phyloP scores from a whole-genome alignment of 83 land plant species.

The Picea abies region DNA sequence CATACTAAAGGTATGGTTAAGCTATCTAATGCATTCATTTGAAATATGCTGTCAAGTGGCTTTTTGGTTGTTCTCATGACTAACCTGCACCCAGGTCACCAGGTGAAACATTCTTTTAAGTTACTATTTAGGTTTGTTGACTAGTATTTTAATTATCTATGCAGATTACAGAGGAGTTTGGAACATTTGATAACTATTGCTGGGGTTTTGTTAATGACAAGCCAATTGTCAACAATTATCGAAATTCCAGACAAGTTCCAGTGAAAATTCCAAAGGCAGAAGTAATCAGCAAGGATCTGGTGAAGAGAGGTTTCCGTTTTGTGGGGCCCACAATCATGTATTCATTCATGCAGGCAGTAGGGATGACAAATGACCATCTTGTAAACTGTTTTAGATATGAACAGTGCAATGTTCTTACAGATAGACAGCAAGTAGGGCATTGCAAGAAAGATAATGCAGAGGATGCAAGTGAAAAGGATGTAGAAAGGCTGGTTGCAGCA shows the following conservation, averaged over 20 bases:
- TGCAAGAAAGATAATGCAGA: constrained; percentile 8
- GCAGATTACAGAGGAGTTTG: constrained; percentile 74
- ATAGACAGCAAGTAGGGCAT: background rate
- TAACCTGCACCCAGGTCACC: background rate
- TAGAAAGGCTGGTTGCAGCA: background rate
- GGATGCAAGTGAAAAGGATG: background rate
- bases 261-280: constrained; percentile 86
- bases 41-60: background rate
- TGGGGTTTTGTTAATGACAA: constrained; percentile 88
- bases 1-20: constrained; percentile 55
- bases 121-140: background rate
- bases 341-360: constrained; percentile 87
- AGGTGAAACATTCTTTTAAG: background rate
- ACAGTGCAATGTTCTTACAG: constrained; percentile 23
- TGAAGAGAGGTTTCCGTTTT: constrained; percentile 74
- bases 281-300: constrained; percentile 80
- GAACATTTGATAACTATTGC: constrained; percentile 66
- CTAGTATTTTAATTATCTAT: constrained; percentile 4
- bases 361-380: constrained; percentile 70
- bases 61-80: too few species aligned
- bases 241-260: constrained; percentile 68
- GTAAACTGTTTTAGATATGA: constrained; percentile 53
- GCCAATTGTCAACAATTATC: constrained; percentile 62
- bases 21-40: background rate
- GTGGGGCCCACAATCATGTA: constrained; percentile 88